Conservation (phyloP, 371 early-diverging fungal genomes). For the Dipsacomyces acuminosporus region DNA sequence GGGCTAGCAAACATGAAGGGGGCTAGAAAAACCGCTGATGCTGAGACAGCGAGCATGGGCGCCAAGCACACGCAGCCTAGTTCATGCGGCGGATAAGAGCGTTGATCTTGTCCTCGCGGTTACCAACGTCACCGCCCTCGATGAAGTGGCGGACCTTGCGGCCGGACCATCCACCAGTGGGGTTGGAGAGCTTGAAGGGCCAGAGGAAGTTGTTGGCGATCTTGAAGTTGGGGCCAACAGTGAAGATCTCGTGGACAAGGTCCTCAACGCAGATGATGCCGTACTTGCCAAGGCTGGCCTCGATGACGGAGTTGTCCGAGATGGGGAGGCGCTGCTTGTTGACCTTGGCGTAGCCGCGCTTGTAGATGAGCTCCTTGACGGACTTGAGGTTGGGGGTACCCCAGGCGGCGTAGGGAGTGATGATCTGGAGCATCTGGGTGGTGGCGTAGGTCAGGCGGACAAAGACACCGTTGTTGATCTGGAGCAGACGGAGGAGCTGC, state of each 20-base stretch:
- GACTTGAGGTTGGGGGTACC: conserved; percentile 98
- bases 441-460: conserved; percentile 98
- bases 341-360: conserved; percentile 98
- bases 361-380: conserved; percentile 99
- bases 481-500: conserved; percentile 97
- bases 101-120: conserved; percentile 96
- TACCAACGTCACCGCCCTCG: conserved; percentile 97
- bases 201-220: conserved; percentile 98
- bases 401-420: conserved; percentile 96
- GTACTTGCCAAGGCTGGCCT: conserved; percentile 90
- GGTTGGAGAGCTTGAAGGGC: conserved; percentile 99
- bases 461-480: conserved; percentile 99
- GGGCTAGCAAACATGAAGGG: too few relatives aligned
- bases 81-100: conserved; percentile 94
- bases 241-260: conserved; percentile 98
- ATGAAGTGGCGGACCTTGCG: conserved; percentile 97
- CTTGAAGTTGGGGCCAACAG: conserved; percentile 98
- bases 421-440: conserved; percentile 96
- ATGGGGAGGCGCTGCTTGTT: conserved; percentile 95
- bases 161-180: conserved; percentile 92
- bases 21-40: too few relatives aligned
- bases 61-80: conserved; percentile 51
- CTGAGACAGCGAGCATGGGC: too few relatives aligned
- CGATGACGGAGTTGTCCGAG: conserved; percentile 94
- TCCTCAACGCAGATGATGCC: conserved; percentile 99